These are phyloP conservation scores for Leishmania guyanensis DNA, from an alignment of 208 protist genomes.

Conservation along the genomic window DNA sequence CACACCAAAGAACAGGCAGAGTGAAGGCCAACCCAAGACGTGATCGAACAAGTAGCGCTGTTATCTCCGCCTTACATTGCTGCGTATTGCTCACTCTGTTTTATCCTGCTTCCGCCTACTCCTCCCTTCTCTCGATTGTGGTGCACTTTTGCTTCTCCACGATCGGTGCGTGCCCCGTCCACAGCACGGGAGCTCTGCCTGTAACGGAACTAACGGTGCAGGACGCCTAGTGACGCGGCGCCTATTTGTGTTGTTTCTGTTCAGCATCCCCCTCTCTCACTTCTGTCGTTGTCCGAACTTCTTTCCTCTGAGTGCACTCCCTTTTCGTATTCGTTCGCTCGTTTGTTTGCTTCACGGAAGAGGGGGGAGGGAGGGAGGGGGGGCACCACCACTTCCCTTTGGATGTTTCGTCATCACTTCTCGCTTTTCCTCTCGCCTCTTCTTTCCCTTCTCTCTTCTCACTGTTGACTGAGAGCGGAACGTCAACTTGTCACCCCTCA, in stretches of 20 bases:
- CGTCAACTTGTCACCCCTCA: background rate
- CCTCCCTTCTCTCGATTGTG: slow-evolving; percentile 3
- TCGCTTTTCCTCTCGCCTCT: too few relatives aligned
- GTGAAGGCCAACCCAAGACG: background rate
- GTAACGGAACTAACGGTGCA: background rate
- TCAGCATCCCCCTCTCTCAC: background rate
- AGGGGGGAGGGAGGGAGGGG: background rate
- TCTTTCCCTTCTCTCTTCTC: background rate
- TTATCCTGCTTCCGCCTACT: background rate
- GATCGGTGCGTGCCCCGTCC: background rate
- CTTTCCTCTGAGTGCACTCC: background rate
- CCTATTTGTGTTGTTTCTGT: background rate
- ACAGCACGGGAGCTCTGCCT: background rate
- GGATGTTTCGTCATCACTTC: background rate
- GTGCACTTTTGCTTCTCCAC: background rate
- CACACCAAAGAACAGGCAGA: background rate
- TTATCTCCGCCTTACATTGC: background rate
- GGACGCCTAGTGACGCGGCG: background rate
- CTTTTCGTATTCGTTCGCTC: background rate
- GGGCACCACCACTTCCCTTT: too few relatives aligned
- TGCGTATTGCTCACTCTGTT: background rate
- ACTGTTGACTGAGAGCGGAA: background rate
- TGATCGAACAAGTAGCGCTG: background rate
- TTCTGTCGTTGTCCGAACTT: background rate
- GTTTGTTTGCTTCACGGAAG: background rate